These are phyloP conservation scores for Tolypocladium cylindrosporum DNA, from an alignment of 2,329 filamentous ascomycete species.

Conservation along the genomic window DNA sequence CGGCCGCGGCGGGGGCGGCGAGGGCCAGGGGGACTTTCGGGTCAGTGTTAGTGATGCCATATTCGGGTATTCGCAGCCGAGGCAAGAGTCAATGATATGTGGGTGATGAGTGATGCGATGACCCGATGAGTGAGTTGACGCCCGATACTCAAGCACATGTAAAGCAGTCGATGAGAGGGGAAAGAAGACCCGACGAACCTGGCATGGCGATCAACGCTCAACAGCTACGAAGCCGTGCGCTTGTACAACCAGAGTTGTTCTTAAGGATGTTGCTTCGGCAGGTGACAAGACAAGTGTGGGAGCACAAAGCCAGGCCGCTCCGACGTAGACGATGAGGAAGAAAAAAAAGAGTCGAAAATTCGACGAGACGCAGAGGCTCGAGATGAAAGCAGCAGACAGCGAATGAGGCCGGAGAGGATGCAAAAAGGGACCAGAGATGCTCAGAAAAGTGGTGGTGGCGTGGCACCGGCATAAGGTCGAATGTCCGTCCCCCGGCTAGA, in stretches of 20 bases:
- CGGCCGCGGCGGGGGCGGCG: constrained; percentile 51
- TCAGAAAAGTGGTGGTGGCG: background rate
- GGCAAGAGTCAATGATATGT: background rate
- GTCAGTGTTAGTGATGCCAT: background rate
- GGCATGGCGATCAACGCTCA: background rate
- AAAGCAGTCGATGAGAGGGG: background rate
- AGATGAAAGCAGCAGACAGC: background rate
- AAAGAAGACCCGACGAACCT: background rate
- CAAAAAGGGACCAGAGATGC: background rate
- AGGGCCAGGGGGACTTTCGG: constrained; percentile 34
- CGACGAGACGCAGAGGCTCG: background rate
- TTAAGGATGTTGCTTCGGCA: background rate
- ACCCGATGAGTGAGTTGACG: background rate
- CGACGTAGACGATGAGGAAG: background rate
- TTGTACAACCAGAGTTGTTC: too few relatives aligned
- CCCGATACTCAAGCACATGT: background rate
- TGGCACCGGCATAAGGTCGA: background rate
- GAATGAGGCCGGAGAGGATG: background rate
- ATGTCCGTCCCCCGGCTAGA: background rate
- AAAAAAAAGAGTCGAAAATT: too few relatives aligned
- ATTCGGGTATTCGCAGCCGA: background rate
- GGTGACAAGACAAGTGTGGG: background rate
- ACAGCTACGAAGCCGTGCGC: background rate
- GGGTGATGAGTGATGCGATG: background rate
- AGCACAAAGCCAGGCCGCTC: background rate